Conservation (phyloP, 2,329 filamentous ascomycete genomes). For the Botryosphaeria dothidea region DNA sequence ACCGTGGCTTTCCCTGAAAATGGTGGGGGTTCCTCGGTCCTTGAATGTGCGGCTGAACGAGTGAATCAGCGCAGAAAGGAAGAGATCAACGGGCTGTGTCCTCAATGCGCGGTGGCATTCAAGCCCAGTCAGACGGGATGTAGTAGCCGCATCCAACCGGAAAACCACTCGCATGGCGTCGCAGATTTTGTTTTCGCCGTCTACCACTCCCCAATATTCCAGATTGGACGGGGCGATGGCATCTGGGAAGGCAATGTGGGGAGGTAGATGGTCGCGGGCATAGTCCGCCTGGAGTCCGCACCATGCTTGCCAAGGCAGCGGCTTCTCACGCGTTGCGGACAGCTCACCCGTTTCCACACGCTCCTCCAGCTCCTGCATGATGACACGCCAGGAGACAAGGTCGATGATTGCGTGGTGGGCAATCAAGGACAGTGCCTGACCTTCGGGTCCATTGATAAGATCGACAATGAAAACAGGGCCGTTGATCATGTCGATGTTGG, state of each 20-base stretch:
- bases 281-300: slow-evolving; percentile 30
- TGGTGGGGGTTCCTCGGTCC: neutral
- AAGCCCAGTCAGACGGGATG: slow-evolving; percentile 22
- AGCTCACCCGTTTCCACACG: slow-evolving; percentile 28
- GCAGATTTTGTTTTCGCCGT: slow-evolving; percentile 32
- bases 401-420: slow-evolving; percentile 38
- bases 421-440: neutral
- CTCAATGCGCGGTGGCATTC: slow-evolving; percentile 3
- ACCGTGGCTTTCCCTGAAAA: slow-evolving; percentile 27
- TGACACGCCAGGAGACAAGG: slow-evolving; percentile 43
- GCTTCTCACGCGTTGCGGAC: slow-evolving; percentile 27
- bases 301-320: slow-evolving; percentile 41
- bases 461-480: slow-evolving; percentile 5
- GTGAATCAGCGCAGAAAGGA: neutral
- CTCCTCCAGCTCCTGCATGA: slow-evolving; percentile 40
- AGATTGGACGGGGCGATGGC: slow-evolving; percentile 31
- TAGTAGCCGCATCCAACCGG: slow-evolving; percentile 31
- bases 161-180: slow-evolving; percentile 35
- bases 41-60: slow-evolving; percentile 4
- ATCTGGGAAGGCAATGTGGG: slow-evolving; percentile 27
- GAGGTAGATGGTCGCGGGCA: slow-evolving; percentile 27
- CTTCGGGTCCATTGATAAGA: neutral
- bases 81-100: slow-evolving; percentile 16
- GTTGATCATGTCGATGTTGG: neutral
- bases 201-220: slow-evolving; percentile 41